Evolutionary conservation across 2,329 filamentous ascomycete genomes (phyloP), one percentile per base, ranked within the genome.

Genomic region (Penicillium sp.): DNA sequence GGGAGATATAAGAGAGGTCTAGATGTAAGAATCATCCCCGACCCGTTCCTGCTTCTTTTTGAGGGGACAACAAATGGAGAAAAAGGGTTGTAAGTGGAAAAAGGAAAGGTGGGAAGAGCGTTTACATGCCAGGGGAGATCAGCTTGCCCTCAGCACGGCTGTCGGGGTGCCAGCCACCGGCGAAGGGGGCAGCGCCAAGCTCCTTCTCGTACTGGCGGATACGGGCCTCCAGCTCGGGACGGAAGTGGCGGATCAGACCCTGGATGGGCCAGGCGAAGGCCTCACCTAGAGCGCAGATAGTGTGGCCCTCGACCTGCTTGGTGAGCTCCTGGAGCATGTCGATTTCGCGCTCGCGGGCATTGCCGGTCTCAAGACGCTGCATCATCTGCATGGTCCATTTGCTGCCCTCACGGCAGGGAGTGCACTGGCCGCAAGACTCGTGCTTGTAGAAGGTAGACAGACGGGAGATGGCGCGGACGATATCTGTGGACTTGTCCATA

Each of bases 341-440:
- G 74, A 99, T 99, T 79, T 99, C 94, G 59, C 94, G 85, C 76
- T 88, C 86, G 61, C 90, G 87, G 58, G 90, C 94, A 76, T 90
- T 86, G 57, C 94, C 94, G 76, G 89, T 89, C 82, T 96, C 92
- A 68, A 99, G 96, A 55, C 94, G 89, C 77, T 89, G 82, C 94
- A 99, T 97, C 77, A 99, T 97, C 82, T 99, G 92, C 78, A 96
- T 89, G 11, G 93, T 97, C 94, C 94, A 99, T 81, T 96, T 97
- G 82, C 89, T 95, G 64, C 94, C 94, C 80, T 99, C 94, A 74
- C 94, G 89, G 84, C 94, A 99, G n/a, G 94, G 94, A 56, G 94
- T 99, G 82, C 94, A 99, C 81, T 99, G 94, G 58, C 94, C 94
- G 77, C 94, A 99, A 65, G 88, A 92, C 82, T 99, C 94, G 81